Evolutionary conservation across 768 basidiomycete species (phyloP).

Genomic region (Naematelia aurantialba): DNA sequence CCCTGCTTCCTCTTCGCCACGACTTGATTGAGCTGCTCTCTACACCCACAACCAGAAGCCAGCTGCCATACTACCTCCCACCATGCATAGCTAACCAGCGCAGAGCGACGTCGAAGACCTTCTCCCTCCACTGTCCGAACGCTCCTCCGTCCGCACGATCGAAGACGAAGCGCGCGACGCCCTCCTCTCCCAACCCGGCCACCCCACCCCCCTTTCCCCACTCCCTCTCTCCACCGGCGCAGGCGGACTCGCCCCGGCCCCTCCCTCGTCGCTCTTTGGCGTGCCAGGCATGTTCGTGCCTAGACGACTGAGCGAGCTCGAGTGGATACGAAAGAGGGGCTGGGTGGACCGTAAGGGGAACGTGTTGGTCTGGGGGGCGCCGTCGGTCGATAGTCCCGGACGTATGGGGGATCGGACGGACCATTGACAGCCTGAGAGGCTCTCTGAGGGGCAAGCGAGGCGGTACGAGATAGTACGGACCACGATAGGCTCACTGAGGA

Average conservation of each 20-base stretch:
- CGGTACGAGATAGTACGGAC: too few relatives aligned
- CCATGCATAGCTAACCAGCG: background rate
- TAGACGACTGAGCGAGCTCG: slow-evolving; percentile 26
- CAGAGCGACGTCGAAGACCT: slow-evolving; percentile 44
- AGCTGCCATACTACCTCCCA: too few relatives aligned
- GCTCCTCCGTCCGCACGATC: slow-evolving; percentile 44
- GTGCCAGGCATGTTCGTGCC: too few relatives aligned
- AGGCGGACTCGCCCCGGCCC: background rate
- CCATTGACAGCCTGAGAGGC: slow-evolving; percentile 5
- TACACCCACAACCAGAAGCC: too few relatives aligned
- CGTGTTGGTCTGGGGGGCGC: slow-evolving; percentile 45
- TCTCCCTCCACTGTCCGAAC: slow-evolving; percentile 50
- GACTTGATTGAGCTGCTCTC: too few relatives aligned
- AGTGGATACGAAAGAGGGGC: slow-evolving; percentile 30
- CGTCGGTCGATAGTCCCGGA: slow-evolving; percentile 35
- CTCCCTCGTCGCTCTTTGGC: too few relatives aligned
- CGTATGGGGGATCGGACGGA: slow-evolving; percentile 17
- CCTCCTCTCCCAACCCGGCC: background rate
- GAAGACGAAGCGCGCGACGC: slow-evolving; percentile 49
- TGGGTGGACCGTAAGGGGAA: slow-evolving; percentile 37
- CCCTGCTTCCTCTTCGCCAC: background rate
- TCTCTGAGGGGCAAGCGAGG: slow-evolving; percentile 2
- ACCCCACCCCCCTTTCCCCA: slow-evolving; percentile 2
- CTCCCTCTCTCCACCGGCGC: background rate
- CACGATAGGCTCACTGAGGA: too few relatives aligned